Base-by-base conservation (phyloP, 2,329 filamentous ascomycete species). In the Diaporthe helianthi region DNA sequence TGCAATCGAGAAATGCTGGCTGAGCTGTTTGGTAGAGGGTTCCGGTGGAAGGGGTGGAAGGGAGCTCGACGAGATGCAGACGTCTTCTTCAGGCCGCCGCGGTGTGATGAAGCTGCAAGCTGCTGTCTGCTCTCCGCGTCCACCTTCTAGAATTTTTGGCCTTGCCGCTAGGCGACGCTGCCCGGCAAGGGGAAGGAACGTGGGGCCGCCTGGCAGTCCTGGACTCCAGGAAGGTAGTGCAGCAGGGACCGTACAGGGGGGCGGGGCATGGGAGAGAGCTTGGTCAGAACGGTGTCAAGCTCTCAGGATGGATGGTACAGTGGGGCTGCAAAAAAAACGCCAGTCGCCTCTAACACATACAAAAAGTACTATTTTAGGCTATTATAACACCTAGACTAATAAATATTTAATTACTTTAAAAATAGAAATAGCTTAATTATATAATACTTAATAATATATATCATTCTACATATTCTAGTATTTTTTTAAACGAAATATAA, bases 91-190 rank as follows among this genome's bases (percentile, higher is more conserved):
- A 54, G 64, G 51, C 44, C 46, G 51, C 51, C 44, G 29, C 22
- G 54, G 55, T 47, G 36, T 63, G 46, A 29, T 44, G 38, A 60
- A 66, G 58, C 67, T 44, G 41, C 41, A 44, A 44, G 41, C 41
- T 44, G 41, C 41, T 61, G 58, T 47, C 22, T 29, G 41, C 41
- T 6, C 44, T 55, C 41, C 52, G 65, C 44, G 41, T 47, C 22
- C 53, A 36, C 52, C 53, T 44, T 44, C 41, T 67, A 65, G 67
- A 69, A 65, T 55, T 69, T 69, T 69, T 69, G 67, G 67, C 67
- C 41, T 54, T 61, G 58, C 58, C 58, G 58, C 58, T 61, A 61
- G 22, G 58, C 22, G 19, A 61, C 29, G 41, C 58, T 61, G 58
- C 49, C 49, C 52, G 47, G 47, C 47, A 47, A 44, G 55, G 53